phyloP scores from a whole-genome alignment of 2,329 filamentous ascomycete genomes.

The Sordariomycetes sp. region DNA sequence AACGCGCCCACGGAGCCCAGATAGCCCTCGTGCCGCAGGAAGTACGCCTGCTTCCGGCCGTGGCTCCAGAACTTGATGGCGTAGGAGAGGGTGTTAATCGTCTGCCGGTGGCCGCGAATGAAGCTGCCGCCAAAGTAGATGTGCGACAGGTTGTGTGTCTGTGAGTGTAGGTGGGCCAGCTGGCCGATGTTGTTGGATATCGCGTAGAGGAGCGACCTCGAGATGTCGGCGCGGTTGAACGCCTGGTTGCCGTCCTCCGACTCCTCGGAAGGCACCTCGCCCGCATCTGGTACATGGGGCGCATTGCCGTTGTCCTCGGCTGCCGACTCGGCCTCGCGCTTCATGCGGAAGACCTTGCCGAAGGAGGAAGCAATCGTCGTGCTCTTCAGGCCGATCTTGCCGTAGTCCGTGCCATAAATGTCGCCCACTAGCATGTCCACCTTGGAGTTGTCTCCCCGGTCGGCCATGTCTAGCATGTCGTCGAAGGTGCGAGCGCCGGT shows the following conservation, averaged over 20 bases:
- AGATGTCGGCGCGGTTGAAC: constrained; percentile 79
- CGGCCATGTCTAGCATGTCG: constrained; percentile 90
- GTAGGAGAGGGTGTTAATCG: constrained; percentile 94
- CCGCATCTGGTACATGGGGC: constrained; percentile 6
- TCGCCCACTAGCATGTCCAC: constrained; percentile 97
- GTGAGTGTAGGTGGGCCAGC: constrained; percentile 93
- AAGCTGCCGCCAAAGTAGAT: constrained; percentile 98
- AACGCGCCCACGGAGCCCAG: constrained; percentile 91
- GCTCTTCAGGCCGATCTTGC: constrained; percentile 91
- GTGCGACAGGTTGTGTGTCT: constrained; percentile 80
- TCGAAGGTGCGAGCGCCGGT: constrained; percentile 95
- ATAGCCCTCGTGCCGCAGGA: constrained; percentile 90
- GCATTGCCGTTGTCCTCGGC: constrained; percentile 55
- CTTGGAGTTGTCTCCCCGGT: constrained; percentile 79
- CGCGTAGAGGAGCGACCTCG: constrained; percentile 82
- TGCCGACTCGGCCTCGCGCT: constrained; percentile 67
- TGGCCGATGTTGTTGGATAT: constrained; percentile 98
- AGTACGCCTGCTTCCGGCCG: constrained; percentile 89
- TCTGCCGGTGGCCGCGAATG: constrained; percentile 91
- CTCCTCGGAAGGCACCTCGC: background rate
- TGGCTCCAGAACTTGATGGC: constrained; percentile 98
- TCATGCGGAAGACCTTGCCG: constrained; percentile 91
- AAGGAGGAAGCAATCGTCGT: constrained; percentile 94
- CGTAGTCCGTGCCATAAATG: constrained; percentile 93
- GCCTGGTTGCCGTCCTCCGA: constrained; percentile 25